Percentiles rank a stretch among this genome's conserved stretches.
Conservation (phyloP, 1,139 yeast genomes). For the Geotrichum siamense region DNA sequence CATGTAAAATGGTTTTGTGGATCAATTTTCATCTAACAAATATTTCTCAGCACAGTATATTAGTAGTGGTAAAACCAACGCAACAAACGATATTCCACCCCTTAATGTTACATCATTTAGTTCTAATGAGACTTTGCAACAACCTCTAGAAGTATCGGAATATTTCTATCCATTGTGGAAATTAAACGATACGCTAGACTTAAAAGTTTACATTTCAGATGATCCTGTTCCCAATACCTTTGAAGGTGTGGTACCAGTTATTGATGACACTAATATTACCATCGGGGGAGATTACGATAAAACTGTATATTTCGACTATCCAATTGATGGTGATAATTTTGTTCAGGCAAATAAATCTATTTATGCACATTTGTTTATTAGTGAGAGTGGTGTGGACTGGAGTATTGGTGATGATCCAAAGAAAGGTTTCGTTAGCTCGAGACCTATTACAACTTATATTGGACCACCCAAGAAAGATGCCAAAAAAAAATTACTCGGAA, state of each 20-base stretch:
- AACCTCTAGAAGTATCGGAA: background rate
- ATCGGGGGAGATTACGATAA: constrained; percentile 8
- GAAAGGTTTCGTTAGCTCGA: constrained; percentile 21
- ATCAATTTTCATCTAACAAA: background rate
- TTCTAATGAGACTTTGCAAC: background rate
- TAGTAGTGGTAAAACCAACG: background rate
- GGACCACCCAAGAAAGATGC: constrained; percentile 28
- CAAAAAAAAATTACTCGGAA: constrained; percentile 33
- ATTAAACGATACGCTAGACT: constrained; percentile 8
- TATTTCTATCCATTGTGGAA: constrained; percentile 8
- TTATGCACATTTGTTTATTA: constrained; percentile 29
- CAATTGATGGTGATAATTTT: constrained; percentile 12
- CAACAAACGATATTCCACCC: too few relatives aligned
- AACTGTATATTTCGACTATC: constrained; percentile 10
- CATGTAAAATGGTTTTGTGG: background rate
- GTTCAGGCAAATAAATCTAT: constrained; percentile 30
- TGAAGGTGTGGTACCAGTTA: constrained; percentile 1
- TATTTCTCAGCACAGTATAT: constrained; percentile 6
- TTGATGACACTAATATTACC: constrained; percentile 4
- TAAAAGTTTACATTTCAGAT: constrained; percentile 10
- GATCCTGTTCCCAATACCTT: constrained; percentile 7
- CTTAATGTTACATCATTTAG: too few relatives aligned
- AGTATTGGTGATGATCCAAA: constrained; percentile 18
- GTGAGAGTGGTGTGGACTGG: constrained; percentile 22
- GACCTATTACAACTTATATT: constrained; percentile 27